Evolutionary conservation across 805 yeast genomes (phyloP).

Genomic region (Ascoidea tarda): DNA sequence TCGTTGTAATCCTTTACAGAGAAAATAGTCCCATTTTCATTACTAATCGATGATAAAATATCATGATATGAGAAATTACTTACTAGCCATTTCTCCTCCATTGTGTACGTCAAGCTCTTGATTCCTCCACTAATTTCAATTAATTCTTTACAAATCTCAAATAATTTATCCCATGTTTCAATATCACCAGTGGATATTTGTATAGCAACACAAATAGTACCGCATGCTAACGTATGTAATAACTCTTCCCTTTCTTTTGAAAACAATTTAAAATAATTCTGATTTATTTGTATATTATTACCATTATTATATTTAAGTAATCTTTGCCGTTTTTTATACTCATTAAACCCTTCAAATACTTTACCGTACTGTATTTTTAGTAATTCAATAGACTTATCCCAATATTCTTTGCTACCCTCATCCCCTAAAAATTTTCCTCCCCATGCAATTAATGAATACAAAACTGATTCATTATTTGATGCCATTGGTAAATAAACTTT

Average conservation of each 20-base stretch:
- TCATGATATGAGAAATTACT: constrained; percentile 7
- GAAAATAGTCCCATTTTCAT: constrained; percentile 4
- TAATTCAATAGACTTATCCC: background rate
- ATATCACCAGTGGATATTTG: constrained; percentile 9
- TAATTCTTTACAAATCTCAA: background rate
- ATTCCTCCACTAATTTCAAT: constrained; percentile 5
- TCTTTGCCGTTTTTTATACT: too few species aligned
- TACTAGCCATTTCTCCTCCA: constrained; percentile 6
- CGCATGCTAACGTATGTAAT: constrained; percentile 2
- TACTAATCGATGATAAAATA: background rate
- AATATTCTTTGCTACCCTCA: background rate
- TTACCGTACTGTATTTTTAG: background rate
- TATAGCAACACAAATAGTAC: constrained; percentile 3
- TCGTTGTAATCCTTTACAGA: constrained; percentile 1
- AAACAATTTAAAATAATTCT: background rate
- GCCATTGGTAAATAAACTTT: constrained; percentile 8
- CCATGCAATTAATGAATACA: constrained; percentile 7
- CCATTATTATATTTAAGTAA: too few species aligned
- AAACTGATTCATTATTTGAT: constrained; percentile 1
- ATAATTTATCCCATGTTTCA: constrained; percentile 3
- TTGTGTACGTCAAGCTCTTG: background rate
- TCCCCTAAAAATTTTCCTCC: constrained; percentile 5
- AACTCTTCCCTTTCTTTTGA: background rate
- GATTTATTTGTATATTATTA: background rate
- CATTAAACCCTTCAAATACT: too few species aligned